Evolutionary conservation across 805 yeast genomes (phyloP), one percentile per base, ranked within the genome.

Genomic region (Metschnikowia arizonensis): DNA sequence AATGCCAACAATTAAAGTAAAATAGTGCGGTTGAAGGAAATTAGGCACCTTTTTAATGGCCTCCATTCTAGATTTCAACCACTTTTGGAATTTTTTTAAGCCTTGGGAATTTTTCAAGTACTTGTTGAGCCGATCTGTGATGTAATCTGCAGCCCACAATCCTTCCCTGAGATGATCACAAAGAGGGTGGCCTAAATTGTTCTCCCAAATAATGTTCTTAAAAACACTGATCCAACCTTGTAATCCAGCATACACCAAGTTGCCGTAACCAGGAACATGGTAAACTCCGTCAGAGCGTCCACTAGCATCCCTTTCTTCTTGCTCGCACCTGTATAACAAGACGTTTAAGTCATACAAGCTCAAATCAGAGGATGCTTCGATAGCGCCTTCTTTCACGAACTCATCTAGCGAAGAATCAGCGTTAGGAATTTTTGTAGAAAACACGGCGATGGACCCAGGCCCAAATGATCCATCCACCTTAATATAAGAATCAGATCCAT

Each of bases 221-320:
- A 91, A 64, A 1, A 81, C 83, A 0, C 88, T 72, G 37, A 82
- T 78, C 96, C 96, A 91, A 1, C 99, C 98, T 63, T 88, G 95
- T 18, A 93, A 68, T 9, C 99, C 99, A 33, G 96, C 90, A 63
- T 88, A 91, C 0, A 81, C 84, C 37, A 90, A 68, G 12, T 70
- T 69, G 0, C 97, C 97, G 62, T 76, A 69, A 25, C 75, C 71
- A 1, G 98, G 97, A 38, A 91, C 73, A 40, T 66, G 62, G 64
- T 93, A 91, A 0, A 78, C 78, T 8, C 97, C 96, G 36, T 76
- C 82, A 7, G 63, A 55, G 5, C 96, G 95, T 18, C 65, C 75
- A 53, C 90, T 79, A 10, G 81, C 77, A 59, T 90, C 97, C 18
- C 88, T 70, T 63, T 91, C 99, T 64, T 91, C 99, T 10, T 84